phyloP scores from a whole-genome alignment of 495 filamentous ascomycete genomes.

The Tuber microsphaerosporum region DNA sequence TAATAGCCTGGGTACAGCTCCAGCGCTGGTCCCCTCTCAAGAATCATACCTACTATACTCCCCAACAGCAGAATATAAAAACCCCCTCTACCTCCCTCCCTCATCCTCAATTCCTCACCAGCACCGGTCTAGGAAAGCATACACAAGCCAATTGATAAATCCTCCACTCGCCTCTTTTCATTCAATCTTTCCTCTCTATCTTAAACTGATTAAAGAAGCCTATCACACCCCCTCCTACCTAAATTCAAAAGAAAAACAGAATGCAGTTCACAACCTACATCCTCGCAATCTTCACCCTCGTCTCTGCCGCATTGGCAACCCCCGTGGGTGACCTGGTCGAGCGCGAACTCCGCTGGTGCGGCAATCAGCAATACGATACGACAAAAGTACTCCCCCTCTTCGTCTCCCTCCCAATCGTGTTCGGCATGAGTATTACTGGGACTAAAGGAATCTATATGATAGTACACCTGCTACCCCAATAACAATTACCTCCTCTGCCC shows the following conservation, averaged over 20 bases:
- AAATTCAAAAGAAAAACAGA: constrained; percentile 10
- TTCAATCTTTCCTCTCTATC: not conserved
- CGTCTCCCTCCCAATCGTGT: not conserved
- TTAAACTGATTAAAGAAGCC: not conserved
- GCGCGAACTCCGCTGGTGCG: constrained; percentile 17
- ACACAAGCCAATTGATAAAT: not conserved
- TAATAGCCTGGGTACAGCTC: not conserved
- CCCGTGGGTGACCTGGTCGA: constrained; percentile 14
- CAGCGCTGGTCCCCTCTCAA: not conserved
- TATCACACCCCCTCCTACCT: not conserved
- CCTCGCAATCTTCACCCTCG: constrained; percentile 11
- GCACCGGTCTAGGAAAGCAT: not conserved
- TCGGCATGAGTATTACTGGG: not conserved
- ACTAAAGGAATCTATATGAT: not conserved
- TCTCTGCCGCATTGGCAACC: constrained; percentile 21
- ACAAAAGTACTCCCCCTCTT: constrained; percentile 10
- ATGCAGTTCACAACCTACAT: constrained; percentile 27
- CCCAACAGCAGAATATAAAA: not conserved
- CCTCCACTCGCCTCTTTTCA: not conserved
- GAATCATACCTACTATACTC: not conserved
- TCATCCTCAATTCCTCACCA: not conserved
- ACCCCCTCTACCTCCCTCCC: not conserved
- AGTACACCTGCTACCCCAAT: constrained; percentile 39
- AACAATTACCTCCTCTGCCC: constrained; percentile 27
- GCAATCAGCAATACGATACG: constrained; percentile 21